phyloP scores from a whole-genome alignment of 352 stramenopile genomes.

The Pythium oligandrum region DNA sequence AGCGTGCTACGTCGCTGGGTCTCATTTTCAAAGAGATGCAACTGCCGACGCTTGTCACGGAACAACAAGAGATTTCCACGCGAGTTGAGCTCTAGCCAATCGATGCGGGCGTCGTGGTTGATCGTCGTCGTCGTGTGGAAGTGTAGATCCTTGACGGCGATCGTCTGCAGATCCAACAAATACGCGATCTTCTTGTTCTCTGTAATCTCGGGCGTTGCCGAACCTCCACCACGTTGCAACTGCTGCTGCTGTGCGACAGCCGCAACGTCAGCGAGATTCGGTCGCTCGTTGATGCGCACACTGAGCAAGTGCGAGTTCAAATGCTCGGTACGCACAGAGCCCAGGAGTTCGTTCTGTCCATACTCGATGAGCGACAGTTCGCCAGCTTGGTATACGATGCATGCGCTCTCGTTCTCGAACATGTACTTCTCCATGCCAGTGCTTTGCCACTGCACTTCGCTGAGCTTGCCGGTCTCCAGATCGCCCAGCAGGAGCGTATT shows the following conservation, averaged over 20 bases:
- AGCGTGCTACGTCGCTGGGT: constrained; percentile 83
- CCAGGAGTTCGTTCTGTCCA: constrained; percentile 89
- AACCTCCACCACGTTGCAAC: constrained; percentile 9
- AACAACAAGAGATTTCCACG: constrained; percentile 90
- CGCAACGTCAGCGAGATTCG: constrained; percentile 29
- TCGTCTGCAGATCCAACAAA: constrained; percentile 90
- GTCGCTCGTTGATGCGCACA: constrained; percentile 91
- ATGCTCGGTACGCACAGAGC: constrained; percentile 89
- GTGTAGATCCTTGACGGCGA: constrained; percentile 86
- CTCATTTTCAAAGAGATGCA: constrained; percentile 91
- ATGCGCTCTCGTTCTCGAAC: constrained; percentile 91
- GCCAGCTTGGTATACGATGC: constrained; percentile 89
- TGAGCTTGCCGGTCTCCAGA: constrained; percentile 88
- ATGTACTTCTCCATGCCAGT: constrained; percentile 92
- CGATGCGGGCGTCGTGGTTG: constrained; percentile 89
- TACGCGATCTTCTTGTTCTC: constrained; percentile 95
- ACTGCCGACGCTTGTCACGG: constrained; percentile 87
- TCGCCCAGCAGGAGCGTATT: constrained; percentile 92
- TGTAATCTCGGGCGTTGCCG: constrained; percentile 18
- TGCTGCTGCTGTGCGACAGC: constrained; percentile 17
- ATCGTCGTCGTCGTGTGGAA: constrained; percentile 79
- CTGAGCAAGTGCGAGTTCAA: constrained; percentile 90
- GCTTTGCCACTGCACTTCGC: constrained; percentile 89
- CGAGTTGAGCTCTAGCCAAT: constrained; percentile 94
- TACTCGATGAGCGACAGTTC: constrained; percentile 94